These are phyloP conservation scores for Closterium sp. DNA, from an alignment of 139 green algal species.

Conservation along the genomic window DNA sequence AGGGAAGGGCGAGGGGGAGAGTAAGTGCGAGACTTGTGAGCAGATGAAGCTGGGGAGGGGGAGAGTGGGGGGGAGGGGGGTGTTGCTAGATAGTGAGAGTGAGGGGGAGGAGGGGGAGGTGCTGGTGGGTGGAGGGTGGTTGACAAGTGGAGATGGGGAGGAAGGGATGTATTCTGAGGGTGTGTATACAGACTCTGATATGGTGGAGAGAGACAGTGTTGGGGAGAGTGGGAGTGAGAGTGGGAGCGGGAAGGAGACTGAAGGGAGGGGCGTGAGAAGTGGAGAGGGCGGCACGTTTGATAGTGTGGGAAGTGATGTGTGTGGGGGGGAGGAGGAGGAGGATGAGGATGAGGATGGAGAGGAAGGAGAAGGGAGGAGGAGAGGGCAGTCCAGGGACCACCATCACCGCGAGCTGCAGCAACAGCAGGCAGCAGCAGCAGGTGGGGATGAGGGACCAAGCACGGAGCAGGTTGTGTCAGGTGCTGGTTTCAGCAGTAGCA, in stretches of 20 bases:
- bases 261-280: not conserved
- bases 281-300: not conserved
- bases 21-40: not conserved
- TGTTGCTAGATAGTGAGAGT: not conserved
- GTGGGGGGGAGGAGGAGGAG: not conserved
- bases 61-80: not conserved
- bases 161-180: conserved; percentile 8
- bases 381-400: not conserved
- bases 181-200: not conserved
- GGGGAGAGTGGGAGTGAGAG: not conserved
- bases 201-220: conserved; percentile 20
- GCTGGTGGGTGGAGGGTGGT: not conserved
- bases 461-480: no score
- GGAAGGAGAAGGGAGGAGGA: not conserved
- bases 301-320: not conserved
- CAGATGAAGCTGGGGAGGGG: not conserved
- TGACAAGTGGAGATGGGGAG: not conserved
- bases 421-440: not conserved
- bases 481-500: not conserved
- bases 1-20: not conserved
- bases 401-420: not conserved
- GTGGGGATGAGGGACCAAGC: no score
- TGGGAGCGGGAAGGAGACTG: conserved; percentile 15
- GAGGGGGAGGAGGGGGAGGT: conserved; percentile 12
- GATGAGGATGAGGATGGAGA: not conserved